These are phyloP conservation scores for Lentithecium fluviatile DNA, from an alignment of 495 filamentous ascomycete genomes.

Conservation along the genomic window DNA sequence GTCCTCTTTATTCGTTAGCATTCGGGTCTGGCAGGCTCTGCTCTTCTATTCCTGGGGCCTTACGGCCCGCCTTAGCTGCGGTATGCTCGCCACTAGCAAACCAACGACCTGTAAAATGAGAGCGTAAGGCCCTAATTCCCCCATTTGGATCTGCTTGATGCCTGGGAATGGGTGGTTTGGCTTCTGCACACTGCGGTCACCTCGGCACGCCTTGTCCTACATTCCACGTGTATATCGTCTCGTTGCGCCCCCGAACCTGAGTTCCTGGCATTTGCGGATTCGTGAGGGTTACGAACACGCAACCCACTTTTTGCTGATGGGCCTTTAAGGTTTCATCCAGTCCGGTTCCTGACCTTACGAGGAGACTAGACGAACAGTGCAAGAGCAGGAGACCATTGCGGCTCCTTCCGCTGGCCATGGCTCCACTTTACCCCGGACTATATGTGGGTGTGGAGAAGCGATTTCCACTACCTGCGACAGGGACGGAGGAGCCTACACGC, in stretches of 20 bases:
- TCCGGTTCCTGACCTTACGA: too few species aligned
- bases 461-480: conserved; percentile 5
- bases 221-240: background rate
- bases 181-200: background rate
- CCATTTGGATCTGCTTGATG: background rate
- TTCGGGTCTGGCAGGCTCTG: too few species aligned
- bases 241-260: too few species aligned
- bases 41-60: too few species aligned
- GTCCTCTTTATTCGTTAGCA: too few species aligned
- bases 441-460: conserved; percentile 1
- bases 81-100: background rate
- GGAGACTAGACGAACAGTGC: too few species aligned
- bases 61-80: too few species aligned
- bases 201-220: background rate
- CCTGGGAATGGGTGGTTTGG: background rate
- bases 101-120: background rate
- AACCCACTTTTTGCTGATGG: too few species aligned
- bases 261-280: too few species aligned
- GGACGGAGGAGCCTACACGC: conserved; percentile 10
- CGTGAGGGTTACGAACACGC: too few species aligned
- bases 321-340: too few species aligned
- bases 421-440: conserved; percentile 7
- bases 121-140: background rate
- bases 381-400: background rate
- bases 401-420: conserved; percentile 10